These are phyloP conservation scores for Fusarium oligoseptatum DNA, from an alignment of 2,329 filamentous ascomycete genomes.

Conservation along the genomic window DNA sequence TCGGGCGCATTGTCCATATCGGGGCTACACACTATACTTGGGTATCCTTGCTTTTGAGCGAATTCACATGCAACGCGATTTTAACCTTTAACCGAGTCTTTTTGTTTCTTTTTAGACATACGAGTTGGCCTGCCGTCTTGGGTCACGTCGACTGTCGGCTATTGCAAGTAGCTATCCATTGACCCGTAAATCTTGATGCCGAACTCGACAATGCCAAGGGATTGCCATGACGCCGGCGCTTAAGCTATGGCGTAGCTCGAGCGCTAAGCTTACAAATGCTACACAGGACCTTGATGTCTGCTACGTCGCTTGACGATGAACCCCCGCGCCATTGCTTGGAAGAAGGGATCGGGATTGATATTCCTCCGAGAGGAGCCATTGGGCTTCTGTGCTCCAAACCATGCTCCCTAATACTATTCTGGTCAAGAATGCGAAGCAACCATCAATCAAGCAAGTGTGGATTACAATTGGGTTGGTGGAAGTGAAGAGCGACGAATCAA, in stretches of 20 bases:
- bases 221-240: background rate
- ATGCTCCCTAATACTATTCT: background rate
- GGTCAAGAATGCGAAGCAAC: background rate
- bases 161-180: background rate
- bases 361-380: background rate
- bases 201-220: background rate
- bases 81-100: background rate
- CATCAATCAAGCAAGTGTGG: background rate
- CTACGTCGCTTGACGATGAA: background rate
- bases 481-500: background rate
- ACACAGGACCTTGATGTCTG: background rate
- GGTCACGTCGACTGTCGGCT: background rate
- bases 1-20: constrained; percentile 1
- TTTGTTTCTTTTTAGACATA: background rate
- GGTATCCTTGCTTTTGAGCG: background rate
- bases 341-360: background rate
- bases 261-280: background rate
- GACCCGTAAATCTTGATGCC: background rate
- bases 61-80: background rate
- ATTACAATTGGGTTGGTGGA: background rate
- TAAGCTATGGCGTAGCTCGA: background rate
- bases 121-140: background rate
- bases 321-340: background rate
- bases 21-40: background rate
- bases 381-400: background rate